Percentiles rank a stretch among this genome's conserved stretches.
These are phyloP conservation scores for Salisapilia sapeloensis DNA, from an alignment of 352 stramenopile species.

Conservation along the genomic window DNA sequence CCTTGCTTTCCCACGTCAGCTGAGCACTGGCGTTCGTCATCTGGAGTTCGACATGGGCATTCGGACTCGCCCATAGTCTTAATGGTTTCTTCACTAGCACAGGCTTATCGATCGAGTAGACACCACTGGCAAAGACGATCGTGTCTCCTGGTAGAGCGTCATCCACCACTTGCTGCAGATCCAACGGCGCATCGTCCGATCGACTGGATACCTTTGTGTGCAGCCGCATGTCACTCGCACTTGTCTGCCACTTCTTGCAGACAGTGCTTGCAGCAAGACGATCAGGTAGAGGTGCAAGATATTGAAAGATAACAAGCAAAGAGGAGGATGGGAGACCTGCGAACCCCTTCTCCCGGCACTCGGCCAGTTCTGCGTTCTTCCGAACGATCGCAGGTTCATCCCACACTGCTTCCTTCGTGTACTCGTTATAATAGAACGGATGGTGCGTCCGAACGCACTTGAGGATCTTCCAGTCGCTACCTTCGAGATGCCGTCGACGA, in stretches of 20 bases:
- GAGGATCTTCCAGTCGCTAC: conserved; percentile 33
- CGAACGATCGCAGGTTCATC: conserved; percentile 80
- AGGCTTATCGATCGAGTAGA: conserved; percentile 34
- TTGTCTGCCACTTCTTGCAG: conserved; percentile 30
- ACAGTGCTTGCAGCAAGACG: conserved; percentile 26
- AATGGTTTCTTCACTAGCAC: conserved; percentile 28
- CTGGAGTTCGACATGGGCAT: conserved; percentile 49
- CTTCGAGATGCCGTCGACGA: conserved; percentile 34
- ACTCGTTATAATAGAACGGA: conserved; percentile 88
- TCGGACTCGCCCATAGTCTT: conserved; percentile 23
- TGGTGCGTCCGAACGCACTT: conserved; percentile 48
- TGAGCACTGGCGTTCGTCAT: conserved; percentile 30
- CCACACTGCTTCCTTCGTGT: conserved; percentile 89
- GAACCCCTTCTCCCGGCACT: conserved; percentile 49
- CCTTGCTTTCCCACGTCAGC: conserved; percentile 31
- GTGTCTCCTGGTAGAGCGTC: conserved; percentile 18
- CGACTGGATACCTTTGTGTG: no score
- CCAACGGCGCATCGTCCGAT: no score
- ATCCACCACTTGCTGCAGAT: conserved; percentile 10
- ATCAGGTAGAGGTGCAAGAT: conserved; percentile 49
- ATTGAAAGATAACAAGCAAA: conserved; percentile 76
- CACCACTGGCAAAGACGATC: conserved; percentile 43
- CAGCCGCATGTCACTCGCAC: conserved; percentile 21
- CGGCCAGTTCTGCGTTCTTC: conserved; percentile 76
- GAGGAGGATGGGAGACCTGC: conserved; percentile 51